Conservation (phyloP, 1,284 basidiomycete species). For the Anthracocystis walkeri region DNA sequence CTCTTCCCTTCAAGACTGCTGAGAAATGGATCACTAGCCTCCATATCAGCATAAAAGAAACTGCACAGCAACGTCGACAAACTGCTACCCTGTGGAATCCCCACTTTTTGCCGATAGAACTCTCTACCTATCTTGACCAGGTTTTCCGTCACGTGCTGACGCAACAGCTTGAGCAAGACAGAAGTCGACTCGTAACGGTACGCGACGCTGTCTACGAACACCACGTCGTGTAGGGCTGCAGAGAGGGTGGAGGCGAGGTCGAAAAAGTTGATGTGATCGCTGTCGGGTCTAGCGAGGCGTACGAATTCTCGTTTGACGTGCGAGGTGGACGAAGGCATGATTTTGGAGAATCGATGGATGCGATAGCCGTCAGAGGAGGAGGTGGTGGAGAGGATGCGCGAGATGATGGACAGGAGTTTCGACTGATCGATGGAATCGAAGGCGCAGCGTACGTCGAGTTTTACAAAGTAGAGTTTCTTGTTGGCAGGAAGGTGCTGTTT, state of each 20-base stretch:
- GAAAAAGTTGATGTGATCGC: constrained; percentile 80
- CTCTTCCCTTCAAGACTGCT: constrained; percentile 73
- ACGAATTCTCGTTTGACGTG: constrained; percentile 30
- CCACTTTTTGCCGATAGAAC: constrained; percentile 86
- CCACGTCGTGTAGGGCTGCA: constrained; percentile 77
- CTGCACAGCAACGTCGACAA: constrained; percentile 85
- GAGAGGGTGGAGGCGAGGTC: constrained; percentile 73
- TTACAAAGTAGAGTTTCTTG: constrained; percentile 82
- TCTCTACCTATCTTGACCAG: constrained; percentile 78
- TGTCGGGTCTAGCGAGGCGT: constrained; percentile 70
- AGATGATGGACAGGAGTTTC: constrained; percentile 83
- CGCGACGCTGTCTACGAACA: constrained; percentile 86
- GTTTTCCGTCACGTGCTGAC: constrained; percentile 90
- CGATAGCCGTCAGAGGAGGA: constrained; percentile 50
- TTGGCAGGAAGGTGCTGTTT: constrained; percentile 19
- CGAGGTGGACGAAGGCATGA: constrained; percentile 31
- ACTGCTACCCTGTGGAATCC: constrained; percentile 95
- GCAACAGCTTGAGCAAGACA: constrained; percentile 79
- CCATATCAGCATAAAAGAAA: constrained; percentile 88
- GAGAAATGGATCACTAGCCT: constrained; percentile 74
- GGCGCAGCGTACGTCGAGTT: constrained; percentile 93
- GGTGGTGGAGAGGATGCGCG: constrained; percentile 71
- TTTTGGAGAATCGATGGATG: constrained; percentile 58
- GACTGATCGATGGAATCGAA: constrained; percentile 96
- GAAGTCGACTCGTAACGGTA: constrained; percentile 75